Evolutionary conservation across 257 asterid genomes (phyloP).

Genomic region (Scutellaria minor): DNA sequence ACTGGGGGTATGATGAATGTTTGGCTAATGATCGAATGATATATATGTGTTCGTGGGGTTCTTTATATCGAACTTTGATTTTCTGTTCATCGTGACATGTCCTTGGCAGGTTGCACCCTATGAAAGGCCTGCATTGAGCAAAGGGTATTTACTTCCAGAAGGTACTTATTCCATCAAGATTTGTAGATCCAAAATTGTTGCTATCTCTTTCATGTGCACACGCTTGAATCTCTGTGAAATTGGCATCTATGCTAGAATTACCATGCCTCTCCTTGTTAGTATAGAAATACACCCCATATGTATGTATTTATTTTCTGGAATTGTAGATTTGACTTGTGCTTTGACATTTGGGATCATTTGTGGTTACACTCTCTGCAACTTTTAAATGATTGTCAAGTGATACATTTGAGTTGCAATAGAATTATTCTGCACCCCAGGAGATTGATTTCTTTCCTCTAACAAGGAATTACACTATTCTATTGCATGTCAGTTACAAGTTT

Average conservation of each 20-base stretch:
- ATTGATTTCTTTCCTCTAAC: no score
- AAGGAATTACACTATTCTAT: no score
- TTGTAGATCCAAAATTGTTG: not conserved
- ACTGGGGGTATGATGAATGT: not conserved
- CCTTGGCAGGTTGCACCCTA: conserved; percentile 83
- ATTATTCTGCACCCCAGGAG: no score
- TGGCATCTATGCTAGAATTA: not conserved
- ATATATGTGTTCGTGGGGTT: not conserved
- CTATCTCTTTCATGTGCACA: not conserved
- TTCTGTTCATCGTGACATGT: conserved; percentile 19
- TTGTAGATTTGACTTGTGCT: no score
- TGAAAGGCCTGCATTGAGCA: conserved; percentile 93
- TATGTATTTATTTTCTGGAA: no score
- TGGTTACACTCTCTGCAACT: no score
- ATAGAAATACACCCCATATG: no score
- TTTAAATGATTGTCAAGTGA: no score
- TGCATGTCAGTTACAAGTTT: no score
- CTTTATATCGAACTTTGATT: conserved; percentile 1
- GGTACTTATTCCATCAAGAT: conserved; percentile 47
- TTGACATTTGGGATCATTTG: no score
- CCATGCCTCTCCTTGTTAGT: not conserved
- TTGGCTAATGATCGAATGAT: conserved; percentile 8
- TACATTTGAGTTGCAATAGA: no score
- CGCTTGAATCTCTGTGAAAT: not conserved
- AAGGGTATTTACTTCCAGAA: conserved; percentile 90